A percentile compares a stretch with the other conserved stretches of the same genome.
Conservation (phyloP, 2,329 filamentous ascomycete genomes). For the Exophiala viscosa region DNA sequence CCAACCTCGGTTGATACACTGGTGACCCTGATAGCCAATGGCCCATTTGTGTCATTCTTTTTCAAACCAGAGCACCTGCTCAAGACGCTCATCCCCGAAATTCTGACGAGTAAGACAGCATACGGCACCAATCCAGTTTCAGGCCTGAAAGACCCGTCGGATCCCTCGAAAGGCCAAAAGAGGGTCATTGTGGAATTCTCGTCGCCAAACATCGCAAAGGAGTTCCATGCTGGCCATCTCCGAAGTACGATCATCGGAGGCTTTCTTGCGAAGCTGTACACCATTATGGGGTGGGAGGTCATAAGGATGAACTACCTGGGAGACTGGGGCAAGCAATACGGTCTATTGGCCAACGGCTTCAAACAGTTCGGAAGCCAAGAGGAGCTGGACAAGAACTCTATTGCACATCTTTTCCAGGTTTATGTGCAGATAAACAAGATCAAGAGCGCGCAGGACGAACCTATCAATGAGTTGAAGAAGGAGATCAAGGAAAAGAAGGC, state of each 20-base stretch:
- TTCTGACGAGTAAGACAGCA: slow-evolving; percentile 52
- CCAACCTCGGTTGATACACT: slow-evolving; percentile 54
- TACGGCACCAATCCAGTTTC: slow-evolving; percentile 60
- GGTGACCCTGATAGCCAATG: slow-evolving; percentile 38
- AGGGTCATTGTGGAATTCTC: slow-evolving; percentile 60
- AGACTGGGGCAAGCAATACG: slow-evolving; percentile 67
- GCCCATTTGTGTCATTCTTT: slow-evolving; percentile 63
- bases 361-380: slow-evolving; percentile 60
- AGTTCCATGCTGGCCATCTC: slow-evolving; percentile 63
- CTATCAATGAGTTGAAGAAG: slow-evolving; percentile 54
- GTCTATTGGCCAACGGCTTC: slow-evolving; percentile 58
- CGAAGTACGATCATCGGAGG: slow-evolving; percentile 65
- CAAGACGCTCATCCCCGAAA: slow-evolving; percentile 56
- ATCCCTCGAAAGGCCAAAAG: slow-evolving; percentile 57
- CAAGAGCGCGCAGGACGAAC: slow-evolving; percentile 54
- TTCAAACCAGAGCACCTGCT: slow-evolving; percentile 58
- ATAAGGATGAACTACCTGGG: slow-evolving; percentile 64
- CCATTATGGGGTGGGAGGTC: slow-evolving; percentile 60
- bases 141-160: slow-evolving; percentile 57
- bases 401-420: slow-evolving; percentile 63
- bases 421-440: slow-evolving; percentile 62
- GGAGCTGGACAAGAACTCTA: slow-evolving; percentile 57
- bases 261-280: slow-evolving; percentile 61
- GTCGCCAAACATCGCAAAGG: slow-evolving; percentile 65
- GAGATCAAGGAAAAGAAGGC: slow-evolving; percentile 47